These are phyloP conservation scores for Trichoderma brevicompactum DNA, from an alignment of 2,329 filamentous ascomycete genomes.

Conservation along the genomic window DNA sequence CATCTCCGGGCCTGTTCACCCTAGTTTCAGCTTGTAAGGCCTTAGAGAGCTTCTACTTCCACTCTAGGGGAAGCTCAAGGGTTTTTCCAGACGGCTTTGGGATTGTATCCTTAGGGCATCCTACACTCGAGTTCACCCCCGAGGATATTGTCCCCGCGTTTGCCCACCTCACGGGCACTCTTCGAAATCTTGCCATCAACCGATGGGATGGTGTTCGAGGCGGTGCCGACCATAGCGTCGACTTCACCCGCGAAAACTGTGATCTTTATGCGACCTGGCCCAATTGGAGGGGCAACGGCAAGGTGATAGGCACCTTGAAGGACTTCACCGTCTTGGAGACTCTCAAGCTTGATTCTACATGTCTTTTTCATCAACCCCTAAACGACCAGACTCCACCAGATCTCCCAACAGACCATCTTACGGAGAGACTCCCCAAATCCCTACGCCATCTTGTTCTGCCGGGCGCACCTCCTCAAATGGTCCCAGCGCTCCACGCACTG, in stretches of 20 bases:
- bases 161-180: conserved; percentile 6
- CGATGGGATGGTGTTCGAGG: conserved; percentile 20
- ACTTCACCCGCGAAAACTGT: neutral
- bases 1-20: neutral
- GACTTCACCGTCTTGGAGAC: conserved; percentile 17
- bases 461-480: conserved; percentile 17
- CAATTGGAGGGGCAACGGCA: neutral
- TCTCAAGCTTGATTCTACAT: conserved; percentile 24
- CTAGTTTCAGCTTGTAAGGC: neutral
- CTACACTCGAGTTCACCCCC: conserved; percentile 1
- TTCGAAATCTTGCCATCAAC: conserved; percentile 14
- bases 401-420: conserved; percentile 5
- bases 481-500: conserved; percentile 14
- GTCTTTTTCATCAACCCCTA: neutral
- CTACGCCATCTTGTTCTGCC: conserved; percentile 9
- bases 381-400: neutral
- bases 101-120: neutral
- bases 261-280: conserved; percentile 13
- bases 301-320: neutral
- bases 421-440: neutral
- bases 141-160: conserved; percentile 23
- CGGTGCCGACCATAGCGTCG: neutral
- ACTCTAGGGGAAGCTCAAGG: neutral
- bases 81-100: neutral
- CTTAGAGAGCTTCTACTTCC: conserved; percentile 12